Evolutionary conservation across 305 asterid genomes (phyloP), one percentile per base, ranked within the genome.

Genomic region (Galium porrigens): DNA sequence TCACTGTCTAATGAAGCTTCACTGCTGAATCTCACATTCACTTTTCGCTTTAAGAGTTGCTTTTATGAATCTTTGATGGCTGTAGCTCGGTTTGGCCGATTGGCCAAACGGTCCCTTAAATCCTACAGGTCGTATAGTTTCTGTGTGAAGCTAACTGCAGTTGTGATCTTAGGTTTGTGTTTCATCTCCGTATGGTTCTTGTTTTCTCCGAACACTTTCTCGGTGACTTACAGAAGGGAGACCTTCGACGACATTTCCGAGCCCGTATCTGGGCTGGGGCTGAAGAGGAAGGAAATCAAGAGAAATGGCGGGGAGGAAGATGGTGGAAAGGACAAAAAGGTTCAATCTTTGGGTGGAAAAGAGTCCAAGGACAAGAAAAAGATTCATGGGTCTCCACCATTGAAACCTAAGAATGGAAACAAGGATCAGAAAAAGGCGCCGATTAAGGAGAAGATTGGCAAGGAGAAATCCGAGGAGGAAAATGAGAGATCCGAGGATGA

Each of bases 221-320:
- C 95, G 0, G 94, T 92, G 6, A 75, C 84, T 36, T 85, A 84
- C 58, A 94, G 82, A 64, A 83, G 98, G 72, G 86, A 85, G 54
- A 89, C 86, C 62, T 92, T 89, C 63, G 98, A 91, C 76, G 94
- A 82, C 67, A 77, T 91, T 73, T 79, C 87, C 51, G 90, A 79
- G 75, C 94, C 96, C 10, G 72, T 80, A 4, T 79, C 90, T 65
- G 80, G 66, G 66, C 18, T 20, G 64, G 79, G 57, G 67, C 60
- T 77, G 48, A 73, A 72, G n/a, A 79, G 78, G 44, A 64, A 69
- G 66, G 87, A 78, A 56, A 70, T 77, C 34, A 68, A 71, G 74
- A 75, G 67, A 17, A 7, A 59, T 44, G 78, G 66, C 61, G 63
- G 52, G 6, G 52, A 46, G 52, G 52, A 77, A 63, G 83, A 74